Evolutionary conservation across 257 asterid species (phyloP), one percentile per base, ranked within the genome.

Genomic region (Salvia rosmarinus): DNA sequence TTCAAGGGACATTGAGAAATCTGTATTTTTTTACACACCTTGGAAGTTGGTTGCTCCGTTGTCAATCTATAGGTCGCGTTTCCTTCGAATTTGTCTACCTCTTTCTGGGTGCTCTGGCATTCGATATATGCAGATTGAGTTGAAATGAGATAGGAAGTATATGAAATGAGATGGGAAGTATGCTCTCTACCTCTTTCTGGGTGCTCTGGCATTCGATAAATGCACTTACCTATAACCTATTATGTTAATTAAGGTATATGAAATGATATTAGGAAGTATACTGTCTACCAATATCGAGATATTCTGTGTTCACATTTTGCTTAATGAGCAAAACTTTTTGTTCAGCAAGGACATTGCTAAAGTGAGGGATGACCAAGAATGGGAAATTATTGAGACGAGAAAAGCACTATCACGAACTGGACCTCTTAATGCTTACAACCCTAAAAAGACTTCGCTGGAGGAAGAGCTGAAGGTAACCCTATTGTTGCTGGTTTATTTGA

Each of bases 321-420:
- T 61, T 50, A 73, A 77, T 25, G 67, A 30, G 54, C 20, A n/a
- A 28, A 71, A 51, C 68, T 71, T 73, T 54, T 78, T 56, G 66
- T 80, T 69, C 88, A 94, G 98, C 87, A 94, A 94, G 92, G 98
- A 94, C 67, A 84, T 94, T 39, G 92, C 97, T 59, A 94, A 90
- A 76, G 89, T 86, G 74, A 94, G 82, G 84, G 97, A 94, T 72
- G 98, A 90, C 61, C 87, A 82, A 64, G 96, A 90, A 73, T 94
- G 98, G 97, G 97, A 94, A 79, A 94, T 94, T 47, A 87, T 86
- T 11, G 98, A 89, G 87, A 69, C 96, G 40, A 83, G 80, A 75
- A 86, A 89, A 86, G 91, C 94, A 51, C 86, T 90, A 13, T 94
- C 98, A 17, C 83, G 92, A 79, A 82, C 89, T 12, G 97, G 97